Evolutionary conservation across 176 grass and related monocot species (phyloP).

Genomic region (Aegilops tauschii): DNA sequence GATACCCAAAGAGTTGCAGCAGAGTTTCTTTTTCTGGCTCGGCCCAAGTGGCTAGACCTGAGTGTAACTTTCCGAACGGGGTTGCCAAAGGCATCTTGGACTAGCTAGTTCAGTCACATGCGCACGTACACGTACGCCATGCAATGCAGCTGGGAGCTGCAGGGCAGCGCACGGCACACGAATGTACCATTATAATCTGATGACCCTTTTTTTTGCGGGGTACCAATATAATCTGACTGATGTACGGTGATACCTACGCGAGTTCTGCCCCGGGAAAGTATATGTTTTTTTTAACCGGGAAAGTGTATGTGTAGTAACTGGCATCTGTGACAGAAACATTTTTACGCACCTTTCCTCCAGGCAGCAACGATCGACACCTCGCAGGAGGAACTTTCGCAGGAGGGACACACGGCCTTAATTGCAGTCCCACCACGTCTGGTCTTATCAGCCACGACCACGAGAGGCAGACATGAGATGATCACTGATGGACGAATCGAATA

Average conservation of each 20-base stretch:
- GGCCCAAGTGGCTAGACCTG: background rate
- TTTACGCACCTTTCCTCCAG: background rate
- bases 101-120: background rate
- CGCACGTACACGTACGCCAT: background rate
- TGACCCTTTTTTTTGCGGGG: no score
- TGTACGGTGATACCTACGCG: no score
- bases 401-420: background rate
- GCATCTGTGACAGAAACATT: no score
- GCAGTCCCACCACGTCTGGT: background rate
- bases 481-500: background rate
- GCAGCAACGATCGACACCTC: background rate
- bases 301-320: no score
- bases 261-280: no score
- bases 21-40: background rate
- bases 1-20: slow-evolving; percentile 28
- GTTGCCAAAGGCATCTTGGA: background rate
- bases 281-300: no score
- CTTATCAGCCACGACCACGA: background rate
- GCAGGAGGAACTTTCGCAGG: background rate
- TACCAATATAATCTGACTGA: no score
- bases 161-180: background rate
- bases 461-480: background rate
- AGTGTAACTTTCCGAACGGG: background rate
- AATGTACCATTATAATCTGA: no score
- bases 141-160: background rate